Conservation (phyloP, 1,284 basidiomycete species). For the Ustilago vetiveriae region DNA sequence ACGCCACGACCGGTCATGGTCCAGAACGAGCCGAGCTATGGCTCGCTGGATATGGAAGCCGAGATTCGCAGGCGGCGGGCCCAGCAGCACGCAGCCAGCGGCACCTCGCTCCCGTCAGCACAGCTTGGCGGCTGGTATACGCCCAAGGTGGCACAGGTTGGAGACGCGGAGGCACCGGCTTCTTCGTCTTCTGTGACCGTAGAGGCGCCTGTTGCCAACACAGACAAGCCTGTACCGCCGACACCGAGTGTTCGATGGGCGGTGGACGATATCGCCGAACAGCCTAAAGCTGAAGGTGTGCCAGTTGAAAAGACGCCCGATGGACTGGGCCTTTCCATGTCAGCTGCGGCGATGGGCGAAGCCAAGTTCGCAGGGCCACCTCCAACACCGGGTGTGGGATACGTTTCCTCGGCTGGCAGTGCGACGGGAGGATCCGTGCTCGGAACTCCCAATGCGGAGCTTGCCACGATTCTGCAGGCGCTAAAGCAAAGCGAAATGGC, state of each 20-base stretch:
- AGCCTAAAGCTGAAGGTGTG: neutral
- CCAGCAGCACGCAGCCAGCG: slow-evolving; percentile 30
- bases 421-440: slow-evolving; percentile 9
- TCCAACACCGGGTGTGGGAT: slow-evolving; percentile 31
- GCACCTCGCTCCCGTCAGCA: slow-evolving; percentile 11
- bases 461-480: slow-evolving; percentile 46
- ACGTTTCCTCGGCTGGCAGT: slow-evolving; percentile 16
- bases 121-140: slow-evolving; percentile 55
- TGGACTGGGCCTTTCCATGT: slow-evolving; percentile 39
- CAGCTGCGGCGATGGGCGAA: slow-evolving; percentile 22
- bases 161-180: slow-evolving; percentile 6
- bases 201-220: slow-evolving; percentile 11
- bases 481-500: slow-evolving; percentile 54
- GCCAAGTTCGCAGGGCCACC: slow-evolving; percentile 28
- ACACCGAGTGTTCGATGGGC: slow-evolving; percentile 43
- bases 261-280: slow-evolving; percentile 19
- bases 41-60: slow-evolving; percentile 57
- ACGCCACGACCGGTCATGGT: slow-evolving; percentile 39
- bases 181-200: slow-evolving; percentile 28
- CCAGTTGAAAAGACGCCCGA: slow-evolving; percentile 20
- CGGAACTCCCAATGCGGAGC: slow-evolving; percentile 28
- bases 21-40: slow-evolving; percentile 35
- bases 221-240: slow-evolving; percentile 44
- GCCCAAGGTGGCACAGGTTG: slow-evolving; percentile 19
- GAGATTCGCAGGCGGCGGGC: slow-evolving; percentile 47